Evolutionary conservation across 352 stramenopile species (phyloP).

Genomic region (Phytopythium vexans): DNA sequence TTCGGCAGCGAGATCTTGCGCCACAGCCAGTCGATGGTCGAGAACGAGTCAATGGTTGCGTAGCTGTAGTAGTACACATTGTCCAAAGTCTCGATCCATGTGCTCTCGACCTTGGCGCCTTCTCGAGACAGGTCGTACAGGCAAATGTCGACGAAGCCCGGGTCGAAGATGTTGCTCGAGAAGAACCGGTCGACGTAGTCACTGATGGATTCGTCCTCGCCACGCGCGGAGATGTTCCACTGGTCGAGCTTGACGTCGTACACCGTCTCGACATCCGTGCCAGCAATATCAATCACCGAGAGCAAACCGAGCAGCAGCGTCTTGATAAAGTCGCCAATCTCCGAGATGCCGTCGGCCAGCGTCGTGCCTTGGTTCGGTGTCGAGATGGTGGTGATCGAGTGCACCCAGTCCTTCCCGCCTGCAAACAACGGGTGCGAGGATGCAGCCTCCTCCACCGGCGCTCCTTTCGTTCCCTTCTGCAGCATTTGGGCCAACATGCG

Average conservation of each 20-base stretch:
- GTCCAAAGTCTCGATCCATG: constrained; percentile 45
- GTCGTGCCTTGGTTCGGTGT: constrained; percentile 55
- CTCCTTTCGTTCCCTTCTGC: constrained; percentile 39
- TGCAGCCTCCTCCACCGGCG: constrained; percentile 24
- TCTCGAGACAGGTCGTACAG: constrained; percentile 34
- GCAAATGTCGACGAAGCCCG: constrained; percentile 35
- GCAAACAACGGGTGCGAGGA: constrained; percentile 36
- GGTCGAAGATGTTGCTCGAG: constrained; percentile 34
- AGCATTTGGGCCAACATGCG: constrained; percentile 69
- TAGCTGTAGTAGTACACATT: constrained; percentile 63
- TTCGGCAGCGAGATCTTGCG: constrained; percentile 47
- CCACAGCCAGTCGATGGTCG: constrained; percentile 26
- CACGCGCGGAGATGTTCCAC: constrained; percentile 34
- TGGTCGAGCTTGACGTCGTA: constrained; percentile 62
- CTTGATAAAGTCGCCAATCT: constrained; percentile 37
- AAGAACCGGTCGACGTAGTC: constrained; percentile 28
- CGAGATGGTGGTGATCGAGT: constrained; percentile 62
- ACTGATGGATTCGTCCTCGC: constrained; percentile 23
- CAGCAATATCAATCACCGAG: constrained; percentile 26
- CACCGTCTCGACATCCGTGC: constrained; percentile 19
- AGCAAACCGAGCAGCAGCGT: constrained; percentile 17
- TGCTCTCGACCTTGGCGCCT: constrained; percentile 32
- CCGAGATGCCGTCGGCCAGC: constrained; percentile 37
- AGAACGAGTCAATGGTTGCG: constrained; percentile 36
- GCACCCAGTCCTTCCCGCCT: constrained; percentile 51